Evolutionary conservation across 2,329 filamentous ascomycete species (phyloP), one percentile per base, ranked within the genome.

Genomic region (Trichophyton simii): DNA sequence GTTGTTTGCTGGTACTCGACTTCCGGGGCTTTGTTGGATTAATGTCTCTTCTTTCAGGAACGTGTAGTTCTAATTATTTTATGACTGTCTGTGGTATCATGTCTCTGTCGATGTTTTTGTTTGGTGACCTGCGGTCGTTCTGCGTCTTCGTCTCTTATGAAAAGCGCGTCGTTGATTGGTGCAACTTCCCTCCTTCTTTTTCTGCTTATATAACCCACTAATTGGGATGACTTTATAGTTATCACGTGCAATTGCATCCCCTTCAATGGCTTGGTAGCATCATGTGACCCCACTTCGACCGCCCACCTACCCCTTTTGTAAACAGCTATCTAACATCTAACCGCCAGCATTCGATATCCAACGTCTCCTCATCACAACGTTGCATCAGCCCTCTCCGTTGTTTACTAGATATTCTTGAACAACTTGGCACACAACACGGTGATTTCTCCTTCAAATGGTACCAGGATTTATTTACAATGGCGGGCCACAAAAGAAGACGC

Each of bases 21-120:
- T 36, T 59, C 52, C 36, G 42, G 31, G 20, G 31, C 50, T 61
- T 31, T 48, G 52, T 36, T 46, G 25, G 46, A 22, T 66, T 67
- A 68, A 71, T 66, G 65, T 72, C 11, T 70, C 66, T 63, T 65
- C 66, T 66, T 13, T 42, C 55, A 58, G 41, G 70, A 70, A 70
- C 65, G 70, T 65, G 66, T 60, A 60, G 46, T 67, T 68, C 66
- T 65, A 60, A 59, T 52, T 38, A 38, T 38, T 38, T 38, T 38
- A 60, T 61, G 64, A 63, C 46, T 58, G 46, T 62, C 46, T 58
- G 46, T 62, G 63, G 62, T 63, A 62, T 61, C 6, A n/a, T 41
- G 9, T 52, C 20, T 28, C 48, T 44, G 41, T 58, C 22, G 55
- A 44, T 58, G 55, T 11, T 60, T 28, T 50, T 59, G 25, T 36